Evolutionary conservation across 495 filamentous ascomycete species (phyloP).

Genomic region (Xylaria telfairii): DNA sequence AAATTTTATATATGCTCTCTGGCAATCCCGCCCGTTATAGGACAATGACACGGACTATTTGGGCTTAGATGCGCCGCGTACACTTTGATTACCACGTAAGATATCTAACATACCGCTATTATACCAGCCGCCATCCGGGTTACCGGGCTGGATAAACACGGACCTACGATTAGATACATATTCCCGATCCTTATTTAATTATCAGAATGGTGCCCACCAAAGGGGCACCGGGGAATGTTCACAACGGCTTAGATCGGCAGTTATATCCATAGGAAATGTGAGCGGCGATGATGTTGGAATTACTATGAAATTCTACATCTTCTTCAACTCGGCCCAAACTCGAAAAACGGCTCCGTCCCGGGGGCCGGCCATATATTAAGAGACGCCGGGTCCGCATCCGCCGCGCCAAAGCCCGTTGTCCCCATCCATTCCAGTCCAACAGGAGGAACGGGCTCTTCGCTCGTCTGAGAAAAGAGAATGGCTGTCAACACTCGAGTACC

Average conservation of each 20-base stretch:
- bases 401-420: neutral
- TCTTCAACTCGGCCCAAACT: conserved; percentile 6
- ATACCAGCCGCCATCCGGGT: neutral
- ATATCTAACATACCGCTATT: neutral
- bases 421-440: neutral
- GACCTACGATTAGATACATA: too few species aligned
- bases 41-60: neutral
- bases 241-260: neutral
- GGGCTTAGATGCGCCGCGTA: neutral
- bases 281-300: neutral
- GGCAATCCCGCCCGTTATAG: too few species aligned
- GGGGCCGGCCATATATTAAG: neutral
- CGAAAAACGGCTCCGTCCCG: neutral
- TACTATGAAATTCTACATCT: neutral
- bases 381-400: neutral
- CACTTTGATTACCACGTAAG: neutral
- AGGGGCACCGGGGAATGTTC: neutral
- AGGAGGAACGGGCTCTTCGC: neutral
- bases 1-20: too few species aligned
- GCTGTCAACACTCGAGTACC: neutral
- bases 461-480: neutral
- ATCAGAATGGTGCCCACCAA: neutral
- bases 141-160: too few species aligned
- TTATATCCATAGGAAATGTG: neutral
- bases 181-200: neutral